Conservation (phyloP, 1,139 yeast species). For the Scheffersomyces parashehatae region DNA sequence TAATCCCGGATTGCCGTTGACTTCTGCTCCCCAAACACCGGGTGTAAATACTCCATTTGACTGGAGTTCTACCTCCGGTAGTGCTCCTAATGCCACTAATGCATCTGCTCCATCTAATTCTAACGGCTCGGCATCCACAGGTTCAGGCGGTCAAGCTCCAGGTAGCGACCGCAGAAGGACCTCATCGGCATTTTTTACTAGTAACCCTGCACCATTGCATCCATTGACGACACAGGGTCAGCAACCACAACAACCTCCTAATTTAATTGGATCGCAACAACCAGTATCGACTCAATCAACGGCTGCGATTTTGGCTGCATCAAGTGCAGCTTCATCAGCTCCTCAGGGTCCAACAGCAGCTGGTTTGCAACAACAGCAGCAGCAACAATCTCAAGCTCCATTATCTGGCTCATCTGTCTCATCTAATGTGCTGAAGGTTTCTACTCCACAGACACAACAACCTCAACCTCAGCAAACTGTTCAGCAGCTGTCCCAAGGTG, state of each 20-base stretch:
- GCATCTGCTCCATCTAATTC: slow-evolving; percentile 4
- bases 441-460: slow-evolving; percentile 1
- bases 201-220: slow-evolving; percentile 15
- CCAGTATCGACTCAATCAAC: slow-evolving; percentile 5
- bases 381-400: slow-evolving; percentile 9
- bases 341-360: slow-evolving; percentile 18
- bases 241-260: slow-evolving; percentile 7
- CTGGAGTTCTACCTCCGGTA: slow-evolving; percentile 8
- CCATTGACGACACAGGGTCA: slow-evolving; percentile 4
- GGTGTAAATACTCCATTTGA: slow-evolving; percentile 24
- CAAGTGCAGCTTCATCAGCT: slow-evolving; percentile 1
- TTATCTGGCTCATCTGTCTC: slow-evolving; percentile 1
- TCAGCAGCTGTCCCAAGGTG: not conserved
- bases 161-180: slow-evolving; percentile 30
- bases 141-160: slow-evolving; percentile 1
- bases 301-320: slow-evolving; percentile 1
- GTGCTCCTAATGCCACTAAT: slow-evolving; percentile 4
- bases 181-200: slow-evolving; percentile 36
- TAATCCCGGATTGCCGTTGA: slow-evolving; percentile 11
- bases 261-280: slow-evolving; percentile 8
- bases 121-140: slow-evolving; percentile 3
- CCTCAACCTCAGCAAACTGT: slow-evolving; percentile 1
- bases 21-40: slow-evolving; percentile 41
- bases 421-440: not conserved
- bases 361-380: slow-evolving; percentile 13